These are phyloP conservation scores for Gaeumannomyces tritici DNA, from an alignment of 2,329 filamentous ascomycete genomes.

Conservation along the genomic window DNA sequence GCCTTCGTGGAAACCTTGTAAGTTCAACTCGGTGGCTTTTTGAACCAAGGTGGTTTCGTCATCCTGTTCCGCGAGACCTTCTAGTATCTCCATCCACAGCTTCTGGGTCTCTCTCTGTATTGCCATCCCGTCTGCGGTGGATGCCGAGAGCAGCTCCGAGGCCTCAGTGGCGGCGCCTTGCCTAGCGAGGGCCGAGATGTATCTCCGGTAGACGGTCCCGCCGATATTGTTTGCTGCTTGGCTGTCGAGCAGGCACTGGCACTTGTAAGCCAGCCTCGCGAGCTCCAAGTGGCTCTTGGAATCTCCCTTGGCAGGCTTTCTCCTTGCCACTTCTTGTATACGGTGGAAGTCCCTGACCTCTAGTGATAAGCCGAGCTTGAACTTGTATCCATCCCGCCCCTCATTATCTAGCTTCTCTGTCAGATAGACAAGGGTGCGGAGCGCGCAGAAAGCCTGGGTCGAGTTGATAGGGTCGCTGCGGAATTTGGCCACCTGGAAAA, in stretches of 20 bases:
- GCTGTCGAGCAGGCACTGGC: constrained; percentile 11
- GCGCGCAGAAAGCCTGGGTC: constrained; percentile 54
- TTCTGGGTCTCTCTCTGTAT: constrained; percentile 9
- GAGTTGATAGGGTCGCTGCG: constrained; percentile 45
- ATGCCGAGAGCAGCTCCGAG: constrained; percentile 28
- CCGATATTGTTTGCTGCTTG: neutral
- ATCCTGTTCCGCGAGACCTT: constrained; percentile 52
- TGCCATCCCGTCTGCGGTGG: constrained; percentile 17
- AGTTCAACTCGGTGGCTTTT: constrained; percentile 19
- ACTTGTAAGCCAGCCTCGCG: constrained; percentile 31
- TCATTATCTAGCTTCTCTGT: constrained; percentile 36
- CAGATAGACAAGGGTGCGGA: constrained; percentile 41
- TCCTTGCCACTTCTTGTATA: constrained; percentile 22
- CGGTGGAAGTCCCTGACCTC: neutral
- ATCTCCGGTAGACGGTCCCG: constrained; percentile 26
- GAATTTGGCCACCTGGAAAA: constrained; percentile 48
- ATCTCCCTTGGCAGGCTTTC: constrained; percentile 28
- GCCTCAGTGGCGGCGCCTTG: constrained; percentile 49
- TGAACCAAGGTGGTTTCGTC: constrained; percentile 47
- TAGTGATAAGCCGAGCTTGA: neutral
- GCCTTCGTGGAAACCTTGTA: constrained; percentile 6
- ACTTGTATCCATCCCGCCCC: neutral
- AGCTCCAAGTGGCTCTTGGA: constrained; percentile 36
- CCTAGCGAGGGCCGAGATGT: constrained; percentile 38
- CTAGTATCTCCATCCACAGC: constrained; percentile 41